phyloP scores from a whole-genome alignment of 495 filamentous ascomycete genomes.

The Lasiosphaeria ovina region DNA sequence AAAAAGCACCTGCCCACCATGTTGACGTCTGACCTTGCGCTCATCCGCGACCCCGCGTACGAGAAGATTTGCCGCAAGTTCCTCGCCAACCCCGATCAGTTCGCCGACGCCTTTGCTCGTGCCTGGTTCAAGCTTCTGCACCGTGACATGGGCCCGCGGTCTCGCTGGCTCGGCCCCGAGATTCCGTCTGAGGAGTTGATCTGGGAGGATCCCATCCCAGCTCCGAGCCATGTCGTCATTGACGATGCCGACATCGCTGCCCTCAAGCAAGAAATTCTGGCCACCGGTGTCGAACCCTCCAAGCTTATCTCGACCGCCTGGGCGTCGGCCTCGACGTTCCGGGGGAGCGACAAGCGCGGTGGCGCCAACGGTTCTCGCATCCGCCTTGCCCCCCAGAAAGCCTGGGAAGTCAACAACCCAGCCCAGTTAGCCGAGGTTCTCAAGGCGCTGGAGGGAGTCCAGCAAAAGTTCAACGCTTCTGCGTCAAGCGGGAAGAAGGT shows the following conservation, averaged over 20 bases:
- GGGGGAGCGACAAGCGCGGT: slow-evolving; percentile 71
- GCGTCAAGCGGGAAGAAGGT: slow-evolving; percentile 62
- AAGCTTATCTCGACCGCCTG: slow-evolving; percentile 62
- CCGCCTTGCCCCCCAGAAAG: slow-evolving; percentile 64
- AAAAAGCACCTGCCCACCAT: slow-evolving; percentile 66
- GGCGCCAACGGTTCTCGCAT: slow-evolving; percentile 74
- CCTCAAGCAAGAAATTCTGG: slow-evolving; percentile 64
- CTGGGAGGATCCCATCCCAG: slow-evolving; percentile 67
- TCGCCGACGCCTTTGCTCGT: slow-evolving; percentile 62
- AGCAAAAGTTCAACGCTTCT: slow-evolving; percentile 60
- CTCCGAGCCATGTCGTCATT: slow-evolving; percentile 52
- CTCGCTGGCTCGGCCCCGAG: slow-evolving; percentile 68
- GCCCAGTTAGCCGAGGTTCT: slow-evolving; percentile 57
- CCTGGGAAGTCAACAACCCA: slow-evolving; percentile 69
- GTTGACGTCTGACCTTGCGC: slow-evolving; percentile 69
- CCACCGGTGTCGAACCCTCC: slow-evolving; percentile 50
- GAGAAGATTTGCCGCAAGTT: slow-evolving; percentile 70
- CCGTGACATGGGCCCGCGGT: slow-evolving; percentile 68
- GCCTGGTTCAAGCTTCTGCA: slow-evolving; percentile 80
- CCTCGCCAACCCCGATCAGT: slow-evolving; percentile 61
- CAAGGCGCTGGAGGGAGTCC: slow-evolving; percentile 56
- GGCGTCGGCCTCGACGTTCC: slow-evolving; percentile 71
- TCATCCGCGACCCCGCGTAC: slow-evolving; percentile 65
- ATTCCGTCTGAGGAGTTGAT: slow-evolving; percentile 58
- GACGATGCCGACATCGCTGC: slow-evolving; percentile 56